A percentile compares a stretch with the other conserved stretches of the same genome.
Conservation (phyloP, 768 basidiomycete species). For the Mycena rosella region DNA sequence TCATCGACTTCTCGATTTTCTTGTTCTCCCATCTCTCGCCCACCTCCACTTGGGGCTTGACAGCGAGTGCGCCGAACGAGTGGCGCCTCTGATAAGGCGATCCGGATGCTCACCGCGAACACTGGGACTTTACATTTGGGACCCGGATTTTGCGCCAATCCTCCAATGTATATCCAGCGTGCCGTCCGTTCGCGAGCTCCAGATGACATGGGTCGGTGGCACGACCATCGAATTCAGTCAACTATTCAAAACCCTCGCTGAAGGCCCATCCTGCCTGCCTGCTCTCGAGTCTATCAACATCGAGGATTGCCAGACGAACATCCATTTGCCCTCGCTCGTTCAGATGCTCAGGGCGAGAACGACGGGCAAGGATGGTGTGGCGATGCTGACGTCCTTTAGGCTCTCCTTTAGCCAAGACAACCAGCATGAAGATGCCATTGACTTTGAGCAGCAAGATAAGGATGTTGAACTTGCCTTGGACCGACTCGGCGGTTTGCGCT, state of each 20-base stretch:
- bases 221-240: not conserved
- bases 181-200: not conserved
- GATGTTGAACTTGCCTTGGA: too few relatives aligned
- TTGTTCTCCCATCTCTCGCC: not conserved
- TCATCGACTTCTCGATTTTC: not conserved
- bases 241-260: not conserved
- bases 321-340: not conserved
- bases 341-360: not conserved
- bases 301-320: not conserved
- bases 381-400: not conserved
- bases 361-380: not conserved
- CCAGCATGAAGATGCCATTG: too few relatives aligned
- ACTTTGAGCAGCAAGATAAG: too few relatives aligned
- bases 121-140: not conserved
- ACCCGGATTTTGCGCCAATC: not conserved
- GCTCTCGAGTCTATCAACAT: not conserved
- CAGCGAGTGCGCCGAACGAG: not conserved
- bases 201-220: not conserved
- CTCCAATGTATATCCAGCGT: not conserved
- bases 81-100: not conserved
- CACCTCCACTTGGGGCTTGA: not conserved
- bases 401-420: not conserved
- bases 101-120: conserved; percentile 1
- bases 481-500: too few relatives aligned
- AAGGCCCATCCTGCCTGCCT: not conserved